Conservation (phyloP, 495 filamentous ascomycete species). For the Podospora anserina region DNA sequence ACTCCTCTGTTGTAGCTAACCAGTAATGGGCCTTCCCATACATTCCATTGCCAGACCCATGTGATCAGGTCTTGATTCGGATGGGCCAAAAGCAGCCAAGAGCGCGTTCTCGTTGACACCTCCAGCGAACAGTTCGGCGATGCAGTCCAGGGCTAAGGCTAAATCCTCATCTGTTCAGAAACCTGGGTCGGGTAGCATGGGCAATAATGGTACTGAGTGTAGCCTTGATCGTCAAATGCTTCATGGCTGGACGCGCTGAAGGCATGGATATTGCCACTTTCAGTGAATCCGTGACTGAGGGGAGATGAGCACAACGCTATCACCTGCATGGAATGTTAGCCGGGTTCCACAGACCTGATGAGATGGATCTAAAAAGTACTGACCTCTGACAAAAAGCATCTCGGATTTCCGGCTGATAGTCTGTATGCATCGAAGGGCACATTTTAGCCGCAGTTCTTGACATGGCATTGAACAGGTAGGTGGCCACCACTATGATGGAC, state of each 20-base stretch:
- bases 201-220: not conserved
- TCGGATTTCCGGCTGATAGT: slow-evolving; percentile 94
- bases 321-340: slow-evolving; percentile 53
- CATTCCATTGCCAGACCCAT: not conserved
- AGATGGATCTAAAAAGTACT: slow-evolving; percentile 23
- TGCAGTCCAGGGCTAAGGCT: not conserved
- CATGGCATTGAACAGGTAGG: not conserved
- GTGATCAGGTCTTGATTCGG: not conserved
- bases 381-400: slow-evolving; percentile 99
- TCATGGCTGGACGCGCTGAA: not conserved
- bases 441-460: not conserved
- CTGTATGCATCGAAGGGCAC: slow-evolving; percentile 40
- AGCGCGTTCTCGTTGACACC: not conserved
- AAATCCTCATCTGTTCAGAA: not conserved
- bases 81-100: not conserved
- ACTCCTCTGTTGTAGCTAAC: not conserved
- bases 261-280: not conserved
- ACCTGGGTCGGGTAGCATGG: too few relatives aligned
- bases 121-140: not conserved
- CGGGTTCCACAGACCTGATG: not conserved
- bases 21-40: not conserved
- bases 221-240: not conserved
- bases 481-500: too few relatives aligned
- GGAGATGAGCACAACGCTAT: slow-evolving; percentile 95
- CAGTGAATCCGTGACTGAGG: slow-evolving; percentile 51